Conservation (phyloP, 2,329 filamentous ascomycete genomes). For the Ascochyta pisi region DNA sequence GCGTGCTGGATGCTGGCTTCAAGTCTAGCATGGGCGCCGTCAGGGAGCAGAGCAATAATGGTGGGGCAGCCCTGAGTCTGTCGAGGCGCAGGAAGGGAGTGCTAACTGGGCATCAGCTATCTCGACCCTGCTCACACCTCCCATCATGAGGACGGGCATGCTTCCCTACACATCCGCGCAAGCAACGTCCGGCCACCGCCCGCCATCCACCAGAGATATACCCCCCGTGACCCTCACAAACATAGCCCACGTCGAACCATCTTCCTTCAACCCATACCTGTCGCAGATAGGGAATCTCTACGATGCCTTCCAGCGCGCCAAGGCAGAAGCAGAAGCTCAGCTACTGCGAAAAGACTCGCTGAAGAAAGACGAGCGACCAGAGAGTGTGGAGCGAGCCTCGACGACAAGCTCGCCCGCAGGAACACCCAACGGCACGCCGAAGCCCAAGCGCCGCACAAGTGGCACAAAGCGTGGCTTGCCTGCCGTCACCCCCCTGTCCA, state of each 20-base stretch:
- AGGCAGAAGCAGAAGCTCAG: slow-evolving; percentile 74
- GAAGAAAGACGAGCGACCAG: slow-evolving; percentile 58
- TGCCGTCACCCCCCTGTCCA: slow-evolving; percentile 84
- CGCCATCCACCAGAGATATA: slow-evolving; percentile 87
- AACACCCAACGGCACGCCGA: slow-evolving; percentile 58
- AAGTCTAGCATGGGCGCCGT: slow-evolving; percentile 64
- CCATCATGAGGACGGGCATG: slow-evolving; percentile 87
- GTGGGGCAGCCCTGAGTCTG: slow-evolving; percentile 35
- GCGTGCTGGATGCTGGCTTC: slow-evolving; percentile 76
- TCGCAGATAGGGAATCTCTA: slow-evolving; percentile 85
- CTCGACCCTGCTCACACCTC: slow-evolving; percentile 88
- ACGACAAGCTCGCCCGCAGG: slow-evolving; percentile 42
- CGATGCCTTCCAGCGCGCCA: slow-evolving; percentile 84
- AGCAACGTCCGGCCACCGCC: slow-evolving; percentile 74
- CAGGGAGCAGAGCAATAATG: slow-evolving; percentile 83
- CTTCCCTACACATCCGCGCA: slow-evolving; percentile 78
- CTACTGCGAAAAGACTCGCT: slow-evolving; percentile 55
- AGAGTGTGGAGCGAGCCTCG: slow-evolving; percentile 54
- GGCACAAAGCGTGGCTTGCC: slow-evolving; percentile 68
- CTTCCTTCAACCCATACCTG: slow-evolving; percentile 84
- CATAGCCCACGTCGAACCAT: slow-evolving; percentile 78
- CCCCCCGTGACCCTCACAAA: slow-evolving; percentile 92
- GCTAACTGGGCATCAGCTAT: slow-evolving; percentile 67
- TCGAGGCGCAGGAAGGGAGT: background rate
- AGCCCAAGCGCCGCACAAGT: slow-evolving; percentile 58